Conservation (phyloP, 108 stramenopile genomes). For the Skeletonema menzelii region DNA sequence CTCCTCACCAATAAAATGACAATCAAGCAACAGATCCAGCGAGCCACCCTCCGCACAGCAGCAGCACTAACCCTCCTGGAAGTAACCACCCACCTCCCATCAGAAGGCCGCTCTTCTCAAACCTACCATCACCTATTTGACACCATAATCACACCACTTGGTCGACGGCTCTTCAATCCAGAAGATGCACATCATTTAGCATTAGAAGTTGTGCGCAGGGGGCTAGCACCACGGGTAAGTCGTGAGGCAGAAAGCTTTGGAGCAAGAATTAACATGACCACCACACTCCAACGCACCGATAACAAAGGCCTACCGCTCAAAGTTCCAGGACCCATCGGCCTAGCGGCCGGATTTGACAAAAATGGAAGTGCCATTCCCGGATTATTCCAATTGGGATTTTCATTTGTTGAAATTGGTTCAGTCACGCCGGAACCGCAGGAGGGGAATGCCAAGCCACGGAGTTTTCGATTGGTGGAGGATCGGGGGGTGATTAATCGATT, state of each 20-base stretch:
- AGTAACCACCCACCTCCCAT: constrained; percentile 74
- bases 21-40: constrained; percentile 9
- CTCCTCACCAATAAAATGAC: not conserved
- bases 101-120: constrained; percentile 69
- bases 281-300: constrained; percentile 48
- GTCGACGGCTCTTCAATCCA: constrained; percentile 57
- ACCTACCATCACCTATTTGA: constrained; percentile 74
- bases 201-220: constrained; percentile 42
- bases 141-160: constrained; percentile 55
- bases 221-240: constrained; percentile 47
- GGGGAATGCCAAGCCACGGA: constrained; percentile 95
- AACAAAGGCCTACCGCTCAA: not conserved
- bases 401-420: constrained; percentile 88
- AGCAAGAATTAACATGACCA: constrained; percentile 16
- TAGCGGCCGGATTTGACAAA: constrained; percentile 98
- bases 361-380: constrained; percentile 78
- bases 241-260: not conserved
- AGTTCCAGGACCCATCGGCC: constrained; percentile 75
- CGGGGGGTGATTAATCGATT: constrained; percentile 93
- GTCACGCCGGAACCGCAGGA: constrained; percentile 91
- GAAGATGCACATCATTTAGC: constrained; percentile 65
- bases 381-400: constrained; percentile 87
- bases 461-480: constrained; percentile 92
- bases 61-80: constrained; percentile 49
- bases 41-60: constrained; percentile 18